Evolutionary conservation across 2,329 filamentous ascomycete genomes (phyloP), one percentile per base, ranked within the genome.

Genomic region (Alternaria atra): DNA sequence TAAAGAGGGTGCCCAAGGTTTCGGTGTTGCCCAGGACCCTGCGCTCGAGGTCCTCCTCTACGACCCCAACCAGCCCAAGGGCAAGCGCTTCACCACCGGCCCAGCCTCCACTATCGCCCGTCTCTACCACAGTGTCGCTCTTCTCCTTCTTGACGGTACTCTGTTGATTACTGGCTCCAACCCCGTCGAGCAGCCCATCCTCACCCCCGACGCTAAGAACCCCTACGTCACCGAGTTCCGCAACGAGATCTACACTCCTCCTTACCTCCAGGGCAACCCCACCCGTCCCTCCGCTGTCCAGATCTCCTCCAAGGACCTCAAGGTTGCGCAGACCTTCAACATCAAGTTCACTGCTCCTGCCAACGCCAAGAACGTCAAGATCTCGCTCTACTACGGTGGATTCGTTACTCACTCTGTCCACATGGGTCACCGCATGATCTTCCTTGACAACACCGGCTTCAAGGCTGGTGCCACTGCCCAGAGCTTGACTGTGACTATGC

Each of bases 401-500:
- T 89, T 86, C 66, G 84, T 88, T 42, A 89, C 87, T 35, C 87
- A 89, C 73, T 84, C 81, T 2, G 70, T 89, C 20, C 86, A 89
- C 70, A 89, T 89, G 87, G 85, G 85, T 43, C 85, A 87, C 65
- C 82, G 86, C 10, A 85, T 88, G 83, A 58, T 84, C 40, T 82
- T 83, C 66, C 77, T 89, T 40, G 85, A 88, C 63, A 77, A 72
- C 44, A 76, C 75, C 20, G 84, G 83, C 39, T 87, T 83, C 73
- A 69, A 68, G n/a, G 70, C 80, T 1, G 81, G 80, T 10, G 65
- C 69, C 40, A 78, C 74, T 23, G 60, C 63, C 25, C 83, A 86
- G 64, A 83, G 79, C 25, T 71, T 88, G 58, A 82, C 78, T 9
- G 85, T 86, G 48, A 84, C 75, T 12, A 84, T 84, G 74, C 86